Evolutionary conservation across 2,329 filamentous ascomycete genomes (phyloP), one percentile per base, ranked within the genome.

Genomic region (Mycosphaerelloides madeirae): DNA sequence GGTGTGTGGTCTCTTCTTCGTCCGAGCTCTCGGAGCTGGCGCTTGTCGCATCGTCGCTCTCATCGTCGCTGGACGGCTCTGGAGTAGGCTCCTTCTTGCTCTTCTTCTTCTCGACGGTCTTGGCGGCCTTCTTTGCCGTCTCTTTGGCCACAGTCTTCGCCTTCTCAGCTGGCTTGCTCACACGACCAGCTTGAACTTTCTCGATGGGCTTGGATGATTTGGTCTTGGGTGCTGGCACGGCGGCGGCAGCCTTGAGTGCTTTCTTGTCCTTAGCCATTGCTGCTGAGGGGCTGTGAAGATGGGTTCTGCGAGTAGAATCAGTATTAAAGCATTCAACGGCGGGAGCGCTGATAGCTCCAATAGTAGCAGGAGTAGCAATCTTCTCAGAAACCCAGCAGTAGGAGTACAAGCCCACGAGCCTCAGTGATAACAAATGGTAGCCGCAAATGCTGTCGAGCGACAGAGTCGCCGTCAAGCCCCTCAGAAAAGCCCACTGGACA

Each of bases 101-200:
- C 66, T 76, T 76, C 70, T 75, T 60, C 57, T 65, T 64, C 44
- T 59, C 57, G 37, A 62, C 58, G 46, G 56, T 68, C 52, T 70
- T 58, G 54, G 72, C 73, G 65, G 79, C 77, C 54, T 70, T 63
- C 56, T 58, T 69, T 39, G 68, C 57, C 54, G 72, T 71, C 68
- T 79, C 79, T 56, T 71, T 65, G 46, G 76, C 71, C 35, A 69
- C 62, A 48, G 75, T 71, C 76, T 81, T 83, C 63, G 80, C 67
- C 50, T 75, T 76, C 66, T 84, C 75, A 50, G 78, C 73, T 41
- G 81, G 65, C 75, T 88, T 89, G 71, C 77, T 78, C 60, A 86
- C 75, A 54, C 78, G 78, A 56, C 75, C 81, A 58, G 75, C 76
- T 76, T 81, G 83, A 62, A 81, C 69, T 54, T 76, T 77, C 66